A percentile compares a stretch with the other conserved stretches of the same genome.
These are phyloP conservation scores for Halophytophthora batemanensis DNA, from an alignment of 352 stramenopile species.

Conservation along the genomic window DNA sequence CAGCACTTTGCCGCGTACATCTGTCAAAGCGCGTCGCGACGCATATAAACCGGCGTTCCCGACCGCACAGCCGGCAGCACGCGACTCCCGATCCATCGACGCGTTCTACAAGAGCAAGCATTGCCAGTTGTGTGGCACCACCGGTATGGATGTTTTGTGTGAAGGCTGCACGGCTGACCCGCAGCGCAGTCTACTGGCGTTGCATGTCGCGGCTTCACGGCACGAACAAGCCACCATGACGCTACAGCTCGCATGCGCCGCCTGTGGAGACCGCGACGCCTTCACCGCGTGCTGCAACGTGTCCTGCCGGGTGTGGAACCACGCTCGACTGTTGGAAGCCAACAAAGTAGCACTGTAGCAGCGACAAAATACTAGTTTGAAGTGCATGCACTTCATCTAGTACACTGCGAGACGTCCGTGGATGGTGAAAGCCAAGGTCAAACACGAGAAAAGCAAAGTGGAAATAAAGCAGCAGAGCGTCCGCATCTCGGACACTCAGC, in stretches of 20 bases:
- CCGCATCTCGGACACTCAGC: slow-evolving; percentile 7
- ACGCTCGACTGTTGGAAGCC: slow-evolving; percentile 34
- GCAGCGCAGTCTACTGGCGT: slow-evolving; percentile 65
- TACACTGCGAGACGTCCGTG: slow-evolving; percentile 24
- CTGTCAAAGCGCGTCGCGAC: slow-evolving; percentile 53
- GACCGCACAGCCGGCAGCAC: slow-evolving; percentile 10
- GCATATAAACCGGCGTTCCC: slow-evolving; percentile 15
- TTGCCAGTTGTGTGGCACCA: slow-evolving; percentile 64
- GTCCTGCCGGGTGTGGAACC: slow-evolving; percentile 68
- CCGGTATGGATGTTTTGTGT: slow-evolving; percentile 56
- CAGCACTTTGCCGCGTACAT: slow-evolving; percentile 45
- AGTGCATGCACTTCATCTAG: background rate
- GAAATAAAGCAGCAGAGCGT: slow-evolving; percentile 13
- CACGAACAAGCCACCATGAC: slow-evolving; percentile 40
- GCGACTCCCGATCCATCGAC: slow-evolving; percentile 59
- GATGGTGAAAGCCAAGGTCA: slow-evolving; percentile 13
- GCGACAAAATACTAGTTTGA: slow-evolving; percentile 2
- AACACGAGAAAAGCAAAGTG: slow-evolving; percentile 2
- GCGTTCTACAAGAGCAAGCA: slow-evolving; percentile 84
- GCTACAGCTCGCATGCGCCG: slow-evolving; percentile 38
- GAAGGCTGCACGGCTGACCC: slow-evolving; percentile 46
- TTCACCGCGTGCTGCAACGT: slow-evolving; percentile 49
- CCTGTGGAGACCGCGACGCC: slow-evolving; percentile 53
- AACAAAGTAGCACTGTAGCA: slow-evolving; percentile 34
- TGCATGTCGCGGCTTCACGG: slow-evolving; percentile 37